Conservation (phyloP, 192 early-diverging fungal species). For the Podila epigama region DNA sequence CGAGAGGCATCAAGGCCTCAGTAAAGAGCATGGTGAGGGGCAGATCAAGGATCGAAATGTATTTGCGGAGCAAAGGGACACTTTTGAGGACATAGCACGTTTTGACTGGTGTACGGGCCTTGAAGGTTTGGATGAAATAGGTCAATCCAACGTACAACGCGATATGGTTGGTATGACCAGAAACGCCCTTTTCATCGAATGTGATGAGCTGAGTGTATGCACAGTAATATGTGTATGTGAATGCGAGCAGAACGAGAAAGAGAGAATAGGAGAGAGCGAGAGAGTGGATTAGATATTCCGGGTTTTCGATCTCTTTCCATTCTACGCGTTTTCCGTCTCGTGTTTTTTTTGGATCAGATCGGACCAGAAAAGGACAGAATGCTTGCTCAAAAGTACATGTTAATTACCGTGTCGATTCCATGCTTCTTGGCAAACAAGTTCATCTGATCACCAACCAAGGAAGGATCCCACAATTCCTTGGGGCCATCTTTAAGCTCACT, state of each 20-base stretch:
- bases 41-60: conserved; percentile 33
- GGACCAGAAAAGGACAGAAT: no score
- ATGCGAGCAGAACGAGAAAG: not conserved
- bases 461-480: conserved; percentile 66
- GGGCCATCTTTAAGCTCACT: conserved; percentile 75
- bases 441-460: conserved; percentile 66
- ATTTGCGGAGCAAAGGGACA: conserved; percentile 51
- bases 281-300: not conserved
- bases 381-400: not conserved
- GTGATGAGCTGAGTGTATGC: conserved; percentile 74
- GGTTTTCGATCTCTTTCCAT: no score
- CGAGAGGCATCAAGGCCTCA: conserved; percentile 61
- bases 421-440: conserved; percentile 65
- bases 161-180: conserved; percentile 91
- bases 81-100: conserved; percentile 60
- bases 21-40: conserved; percentile 61
- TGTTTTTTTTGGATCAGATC: no score
- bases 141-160: conserved; percentile 77
- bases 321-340: no score
- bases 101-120: conserved; percentile 54
- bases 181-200: conserved; percentile 88
- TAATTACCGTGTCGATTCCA: conserved; percentile 66
- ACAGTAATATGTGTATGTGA: no score
- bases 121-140: conserved; percentile 40
- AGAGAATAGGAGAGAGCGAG: not conserved